Evolutionary conservation across 257 asterid species (phyloP), one percentile per base, ranked within the genome.

Genomic region (Nicotiana undulata): DNA sequence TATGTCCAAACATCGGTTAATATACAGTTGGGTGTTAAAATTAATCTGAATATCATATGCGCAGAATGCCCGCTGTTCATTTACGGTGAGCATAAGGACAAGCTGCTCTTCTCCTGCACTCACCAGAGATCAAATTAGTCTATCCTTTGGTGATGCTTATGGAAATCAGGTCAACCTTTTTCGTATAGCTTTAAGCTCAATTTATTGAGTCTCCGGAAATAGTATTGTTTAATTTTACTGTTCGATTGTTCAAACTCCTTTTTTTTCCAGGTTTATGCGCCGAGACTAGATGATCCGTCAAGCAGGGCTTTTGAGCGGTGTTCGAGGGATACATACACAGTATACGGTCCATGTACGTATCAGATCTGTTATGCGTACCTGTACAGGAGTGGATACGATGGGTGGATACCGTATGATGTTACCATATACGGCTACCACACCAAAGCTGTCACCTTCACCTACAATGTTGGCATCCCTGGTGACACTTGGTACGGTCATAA

Each of bases 131-230:
- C 96, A 84, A 9, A 87, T 95, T 85, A 95, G 99, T 82, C 93
- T 95, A 56, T 64, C 97, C 82, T 95, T 95, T 79, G 99, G 99
- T 22, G 99, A 95, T 87, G 98, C 98, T 74, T 90, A 93, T 79
- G 99, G 99, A 22, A 93, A 91, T 88, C 99, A 95, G 99, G 99
- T 94, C 83, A 4, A 44, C 75, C 32, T 0, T 40, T 9, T 34
- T 66, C 49, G 29, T n/a, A 44, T 0, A 13, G 5, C 7, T 11
- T 40, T 5, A 20, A 11, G 20, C 20, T 68, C 58, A 70, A 12
- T 22, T 70, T 40, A 40, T 8, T 40, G 49, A 40, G 11, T 40
- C 11, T 2, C 49, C 2, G 3, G 11, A 40, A 8, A 40, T 40
- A 7, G 49, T 40, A 40, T 40, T 70, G 58, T 70, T 70, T 70